These are phyloP conservation scores for Candida palmyrensis DNA, from an alignment of 805 yeast genomes.

Conservation along the genomic window DNA sequence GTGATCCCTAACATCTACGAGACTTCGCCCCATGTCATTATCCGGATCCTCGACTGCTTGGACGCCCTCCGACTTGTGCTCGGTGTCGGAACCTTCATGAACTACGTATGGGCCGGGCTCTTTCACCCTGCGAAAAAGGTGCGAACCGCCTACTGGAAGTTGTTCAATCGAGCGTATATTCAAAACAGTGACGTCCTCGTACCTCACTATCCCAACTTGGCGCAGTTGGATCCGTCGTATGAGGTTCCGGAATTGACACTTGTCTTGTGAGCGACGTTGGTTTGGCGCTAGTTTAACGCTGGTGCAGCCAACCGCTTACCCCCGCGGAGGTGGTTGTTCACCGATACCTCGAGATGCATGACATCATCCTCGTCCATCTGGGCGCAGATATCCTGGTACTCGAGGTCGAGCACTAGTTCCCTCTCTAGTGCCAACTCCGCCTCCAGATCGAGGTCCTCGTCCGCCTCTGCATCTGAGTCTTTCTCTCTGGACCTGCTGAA, in stretches of 20 bases:
- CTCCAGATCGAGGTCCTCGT: background rate
- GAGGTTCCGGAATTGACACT: constrained; percentile 50
- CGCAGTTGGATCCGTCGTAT: constrained; percentile 16
- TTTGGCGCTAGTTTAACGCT: too few relatives aligned
- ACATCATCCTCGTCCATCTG: too few relatives aligned
- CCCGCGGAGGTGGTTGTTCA: too few relatives aligned
- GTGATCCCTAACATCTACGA: constrained; percentile 87
- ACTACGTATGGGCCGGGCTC: constrained; percentile 81
- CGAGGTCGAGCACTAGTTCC: background rate
- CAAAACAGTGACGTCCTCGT: constrained; percentile 71
- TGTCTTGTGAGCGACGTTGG: too few relatives aligned
- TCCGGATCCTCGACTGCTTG: constrained; percentile 73
- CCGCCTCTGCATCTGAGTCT: background rate
- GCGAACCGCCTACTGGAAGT: constrained; percentile 77
- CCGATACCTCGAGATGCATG: too few relatives aligned
- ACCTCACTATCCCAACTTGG: constrained; percentile 65
- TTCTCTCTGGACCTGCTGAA: background rate
- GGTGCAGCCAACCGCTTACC: too few relatives aligned
- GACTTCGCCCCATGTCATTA: constrained; percentile 92
- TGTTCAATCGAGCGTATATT: constrained; percentile 72
- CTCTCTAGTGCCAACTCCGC: background rate
- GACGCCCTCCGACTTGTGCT: constrained; percentile 66
- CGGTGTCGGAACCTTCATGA: constrained; percentile 71
- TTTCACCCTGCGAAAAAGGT: constrained; percentile 93
- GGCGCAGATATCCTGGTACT: too few relatives aligned